Conservation (phyloP, 306 rosid genomes). For the Myrica gale region DNA sequence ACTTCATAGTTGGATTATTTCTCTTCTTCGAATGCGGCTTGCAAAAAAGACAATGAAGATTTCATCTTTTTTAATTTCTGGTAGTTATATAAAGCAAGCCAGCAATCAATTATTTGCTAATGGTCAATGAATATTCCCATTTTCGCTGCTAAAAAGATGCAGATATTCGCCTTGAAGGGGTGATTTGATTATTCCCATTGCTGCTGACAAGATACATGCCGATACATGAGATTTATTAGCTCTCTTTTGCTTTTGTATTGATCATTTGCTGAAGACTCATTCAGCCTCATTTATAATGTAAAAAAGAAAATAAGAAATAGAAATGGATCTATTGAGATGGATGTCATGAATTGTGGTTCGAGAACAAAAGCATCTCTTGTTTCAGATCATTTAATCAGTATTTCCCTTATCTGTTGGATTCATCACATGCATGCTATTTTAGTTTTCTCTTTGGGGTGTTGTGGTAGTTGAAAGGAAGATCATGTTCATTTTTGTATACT, state of each 20-base stretch:
- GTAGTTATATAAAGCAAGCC: neutral
- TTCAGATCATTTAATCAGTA: neutral
- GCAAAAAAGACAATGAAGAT: neutral
- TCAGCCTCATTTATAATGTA: neutral
- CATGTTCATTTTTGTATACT: neutral
- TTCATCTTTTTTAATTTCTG: neutral
- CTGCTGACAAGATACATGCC: neutral
- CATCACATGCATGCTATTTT: conserved; percentile 12
- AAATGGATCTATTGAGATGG: neutral
- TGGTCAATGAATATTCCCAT: neutral
- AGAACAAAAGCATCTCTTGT: neutral
- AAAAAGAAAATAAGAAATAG: too few species aligned
- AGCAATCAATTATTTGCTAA: neutral
- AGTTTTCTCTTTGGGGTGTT: conserved; percentile 21
- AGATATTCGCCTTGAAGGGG: neutral
- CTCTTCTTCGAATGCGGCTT: neutral
- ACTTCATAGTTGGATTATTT: too few species aligned
- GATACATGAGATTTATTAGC: neutral
- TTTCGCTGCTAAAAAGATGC: neutral
- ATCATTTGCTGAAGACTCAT: neutral
- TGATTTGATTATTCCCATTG: neutral
- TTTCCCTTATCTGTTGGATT: neutral
- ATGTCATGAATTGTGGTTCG: neutral
- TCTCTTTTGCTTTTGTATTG: neutral
- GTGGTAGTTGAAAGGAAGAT: conserved; percentile 12